Evolutionary conservation across 768 basidiomycete species (phyloP), one percentile per base, ranked within the genome.

Genomic region (Tylopilus felleus): DNA sequence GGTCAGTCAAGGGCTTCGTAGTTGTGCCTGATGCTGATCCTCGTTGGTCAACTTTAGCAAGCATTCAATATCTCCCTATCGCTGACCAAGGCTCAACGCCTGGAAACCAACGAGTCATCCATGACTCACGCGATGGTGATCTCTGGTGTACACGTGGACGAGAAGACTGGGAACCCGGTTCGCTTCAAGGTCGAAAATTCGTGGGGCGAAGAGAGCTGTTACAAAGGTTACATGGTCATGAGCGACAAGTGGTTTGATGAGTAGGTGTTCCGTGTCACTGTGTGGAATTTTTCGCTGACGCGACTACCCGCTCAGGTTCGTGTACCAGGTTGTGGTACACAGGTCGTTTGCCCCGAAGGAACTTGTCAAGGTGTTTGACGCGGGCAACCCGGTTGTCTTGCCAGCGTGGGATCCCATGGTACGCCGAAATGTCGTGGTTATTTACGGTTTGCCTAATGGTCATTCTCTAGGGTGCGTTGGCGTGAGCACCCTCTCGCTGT

Each of bases 171-270:
- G 49, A 82, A 80, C 53, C 86, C 93, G 0, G 71, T 95, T 19
- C 81, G 93, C n/a, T 98, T 93, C 80, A 92, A 93, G 72, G 91
- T 98, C 19, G 96, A 98, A 78, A 98, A 98, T 75, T 89, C 86
- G 4, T 98, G 96, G 96, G 90, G 91, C 16, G 83, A 85, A 25
- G 73, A 74, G 0, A 79, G 77, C 0, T 88, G 93, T 23, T 77
- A 93, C 60, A 85, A 93, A 61, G 95, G 95, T 7, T 95, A 84
- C 72, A 92, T 89, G 73, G 83, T 96, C 63, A 95, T 96, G 93
- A 90, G 85, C 46, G 89, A 91, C 60, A 75, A 74, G 40, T 98
- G 96, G 95, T 98, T 98, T 71, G 85, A 88, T 52, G 78, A 98
- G 88, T 92, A 62, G 64, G 88, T 77, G 5, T 47, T 52, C 43